Evolutionary conservation across 2,329 filamentous ascomycete genomes (phyloP).

Genomic region (Neofusicoccum sp.): DNA sequence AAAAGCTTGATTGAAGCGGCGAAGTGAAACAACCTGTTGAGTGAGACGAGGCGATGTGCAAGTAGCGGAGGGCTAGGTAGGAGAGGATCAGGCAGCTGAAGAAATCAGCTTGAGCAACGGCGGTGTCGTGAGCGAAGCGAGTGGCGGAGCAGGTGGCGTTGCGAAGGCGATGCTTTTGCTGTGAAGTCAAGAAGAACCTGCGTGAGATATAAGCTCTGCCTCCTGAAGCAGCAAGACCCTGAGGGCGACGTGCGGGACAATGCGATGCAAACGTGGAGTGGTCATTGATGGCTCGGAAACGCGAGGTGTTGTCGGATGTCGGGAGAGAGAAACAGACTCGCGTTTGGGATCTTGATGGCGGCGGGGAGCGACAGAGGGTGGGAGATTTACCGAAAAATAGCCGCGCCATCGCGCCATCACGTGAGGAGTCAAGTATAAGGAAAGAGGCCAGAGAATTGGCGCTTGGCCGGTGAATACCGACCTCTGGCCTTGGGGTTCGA

Average conservation of each 20-base stretch:
- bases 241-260: background rate
- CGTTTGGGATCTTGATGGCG: too few species aligned
- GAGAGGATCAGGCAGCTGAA: background rate
- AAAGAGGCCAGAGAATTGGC: too few species aligned
- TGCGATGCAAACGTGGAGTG: background rate
- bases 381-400: background rate
- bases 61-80: background rate
- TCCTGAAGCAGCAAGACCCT: background rate
- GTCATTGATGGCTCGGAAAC: background rate
- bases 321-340: background rate
- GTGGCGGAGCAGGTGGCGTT: background rate
- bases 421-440: too few species aligned
- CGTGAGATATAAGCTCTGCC: background rate
- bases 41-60: background rate
- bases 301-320: background rate
- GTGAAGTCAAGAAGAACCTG: background rate
- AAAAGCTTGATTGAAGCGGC: background rate
- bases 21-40: background rate
- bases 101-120: background rate
- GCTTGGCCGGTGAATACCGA: too few species aligned
- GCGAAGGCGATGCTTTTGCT: background rate
- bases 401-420: background rate
- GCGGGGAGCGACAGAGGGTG: too few species aligned
- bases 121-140: background rate
- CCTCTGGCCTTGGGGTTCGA: too few species aligned